Base-by-base conservation (phyloP, 2,329 filamentous ascomycete species). In the Diplodia corticola region DNA sequence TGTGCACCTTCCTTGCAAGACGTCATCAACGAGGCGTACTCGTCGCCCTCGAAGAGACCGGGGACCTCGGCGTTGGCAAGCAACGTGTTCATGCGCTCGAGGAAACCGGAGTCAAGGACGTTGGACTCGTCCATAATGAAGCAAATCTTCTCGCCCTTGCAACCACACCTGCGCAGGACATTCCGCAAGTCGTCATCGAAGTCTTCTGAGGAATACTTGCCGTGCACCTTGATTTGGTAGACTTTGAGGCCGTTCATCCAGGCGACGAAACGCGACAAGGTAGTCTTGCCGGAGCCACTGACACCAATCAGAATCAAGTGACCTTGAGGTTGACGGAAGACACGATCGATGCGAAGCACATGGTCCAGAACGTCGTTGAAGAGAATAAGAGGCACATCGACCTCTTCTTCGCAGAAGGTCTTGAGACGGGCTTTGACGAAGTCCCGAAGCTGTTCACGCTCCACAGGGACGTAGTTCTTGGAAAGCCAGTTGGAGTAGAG, bases 81-180 rank as follows among this genome's bases (percentile, higher is more conserved):
- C 60, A 99, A 82, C 0, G 95, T 99, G 77, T 99, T 99, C 95
- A 99, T 99, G 73, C 96, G 90, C 79, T 99, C 95, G 65, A 99
- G 80, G 88, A 99, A 99, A 64, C 95, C 95, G 50, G 95, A 99
- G 78, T 99, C 95, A 30, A 99, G 86, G 40, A 99, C 95, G 73
- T 99, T 99, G 10, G 94, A 91, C 81, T 99, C 95, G 76, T 99
- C 95, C 93, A 99, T 98, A 82, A 99, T 97, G 83, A 99, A 99
- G 81, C 96, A 99, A 57, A 99, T 96, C 84, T 98, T 98, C 78
- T 99, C 95, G 40, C 95, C 95, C 83, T 97, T 97, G 83, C 94
- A 98, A 69, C 95, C 95, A 72, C 92, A 96, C 66, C 95, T 88
- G 53, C 95, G 90, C 48, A 99, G 87, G 9, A 99, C 95, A 75